Percentiles rank a stretch among this genome's conserved stretches.
phyloP scores from a whole-genome alignment of 2,329 filamentous ascomycete species.

The Fusarium avenaceum region DNA sequence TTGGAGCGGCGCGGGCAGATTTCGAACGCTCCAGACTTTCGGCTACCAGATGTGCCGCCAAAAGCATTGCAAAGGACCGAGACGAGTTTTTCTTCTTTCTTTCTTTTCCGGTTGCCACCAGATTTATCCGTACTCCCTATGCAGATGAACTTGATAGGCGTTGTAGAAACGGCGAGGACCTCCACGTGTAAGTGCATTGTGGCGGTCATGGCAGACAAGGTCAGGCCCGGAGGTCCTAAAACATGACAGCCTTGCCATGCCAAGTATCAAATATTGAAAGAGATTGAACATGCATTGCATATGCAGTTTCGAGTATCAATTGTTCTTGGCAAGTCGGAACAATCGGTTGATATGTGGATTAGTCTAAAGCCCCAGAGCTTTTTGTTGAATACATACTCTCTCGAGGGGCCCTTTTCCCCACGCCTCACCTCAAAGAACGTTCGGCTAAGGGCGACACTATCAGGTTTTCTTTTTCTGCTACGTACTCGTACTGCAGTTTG shows the following conservation, averaged over 20 bases:
- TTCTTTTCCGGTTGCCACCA: slow-evolving; percentile 11
- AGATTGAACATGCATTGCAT: slow-evolving; percentile 32
- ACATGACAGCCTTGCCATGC: slow-evolving; percentile 13
- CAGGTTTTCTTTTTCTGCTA: slow-evolving; percentile 22
- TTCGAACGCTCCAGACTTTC: slow-evolving; percentile 45
- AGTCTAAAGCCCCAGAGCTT: not conserved
- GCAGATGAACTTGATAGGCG: slow-evolving; percentile 2
- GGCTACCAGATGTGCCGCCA: slow-evolving; percentile 22
- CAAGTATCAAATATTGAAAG: slow-evolving; percentile 15
- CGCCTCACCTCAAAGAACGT: not conserved
- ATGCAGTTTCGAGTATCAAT: slow-evolving; percentile 14
- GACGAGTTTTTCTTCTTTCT: slow-evolving; percentile 22
- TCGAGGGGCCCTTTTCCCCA: not conserved
- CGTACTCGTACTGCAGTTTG: slow-evolving; percentile 1
- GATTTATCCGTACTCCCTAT: not conserved
- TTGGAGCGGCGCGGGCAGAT: slow-evolving; percentile 29
- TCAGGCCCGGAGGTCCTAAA: not conserved
- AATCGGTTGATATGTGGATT: slow-evolving; percentile 10
- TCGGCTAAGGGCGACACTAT: slow-evolving; percentile 2
- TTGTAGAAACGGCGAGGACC: slow-evolving; percentile 3
- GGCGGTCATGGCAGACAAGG: slow-evolving; percentile 22
- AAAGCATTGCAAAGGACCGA: slow-evolving; percentile 12
- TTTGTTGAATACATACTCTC: not conserved
- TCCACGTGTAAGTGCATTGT: slow-evolving; percentile 25
- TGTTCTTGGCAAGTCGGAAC: slow-evolving; percentile 22